Evolutionary conservation across 2,329 filamentous ascomycete genomes (phyloP).

Genomic region (Emmonsia crescens): DNA sequence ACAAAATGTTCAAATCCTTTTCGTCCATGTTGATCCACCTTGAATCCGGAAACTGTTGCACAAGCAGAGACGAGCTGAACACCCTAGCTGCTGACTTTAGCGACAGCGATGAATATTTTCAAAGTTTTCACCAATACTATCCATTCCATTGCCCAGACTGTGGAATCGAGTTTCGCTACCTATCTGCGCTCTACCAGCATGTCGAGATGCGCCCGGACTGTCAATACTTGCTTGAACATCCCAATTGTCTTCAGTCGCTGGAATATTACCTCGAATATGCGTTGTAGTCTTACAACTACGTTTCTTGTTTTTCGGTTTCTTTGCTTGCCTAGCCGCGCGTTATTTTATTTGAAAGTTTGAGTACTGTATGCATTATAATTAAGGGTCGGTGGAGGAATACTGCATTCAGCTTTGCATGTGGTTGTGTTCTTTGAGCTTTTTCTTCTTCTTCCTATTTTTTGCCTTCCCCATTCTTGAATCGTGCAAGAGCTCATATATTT

Average conservation of each 20-base stretch:
- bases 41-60: slow-evolving; percentile 16
- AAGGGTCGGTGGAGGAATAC: not conserved
- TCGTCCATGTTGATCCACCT: slow-evolving; percentile 20
- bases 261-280: not conserved
- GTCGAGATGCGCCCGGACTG: slow-evolving; percentile 10
- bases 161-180: slow-evolving; percentile 7
- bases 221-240: not conserved
- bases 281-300: not conserved
- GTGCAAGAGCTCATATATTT: too few relatives aligned
- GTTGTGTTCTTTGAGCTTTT: not conserved
- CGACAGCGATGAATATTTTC: slow-evolving; percentile 5
- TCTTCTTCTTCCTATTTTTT: too few relatives aligned
- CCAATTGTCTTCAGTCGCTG: not conserved
- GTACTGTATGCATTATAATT: not conserved
- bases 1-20: slow-evolving; percentile 13
- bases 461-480: too few relatives aligned
- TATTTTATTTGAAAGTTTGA: too few relatives aligned
- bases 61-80: slow-evolving; percentile 6
- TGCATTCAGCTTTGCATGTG: not conserved
- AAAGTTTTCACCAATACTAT: not conserved
- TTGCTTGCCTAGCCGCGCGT: too few relatives aligned
- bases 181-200: slow-evolving; percentile 17
- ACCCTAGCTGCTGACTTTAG: not conserved
- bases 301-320: not conserved
- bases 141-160: slow-evolving; percentile 14